A percentile compares a stretch with the other conserved stretches of the same genome.
phyloP scores from a whole-genome alignment of 2,329 filamentous ascomycete species.

The Mariannaea sp. region DNA sequence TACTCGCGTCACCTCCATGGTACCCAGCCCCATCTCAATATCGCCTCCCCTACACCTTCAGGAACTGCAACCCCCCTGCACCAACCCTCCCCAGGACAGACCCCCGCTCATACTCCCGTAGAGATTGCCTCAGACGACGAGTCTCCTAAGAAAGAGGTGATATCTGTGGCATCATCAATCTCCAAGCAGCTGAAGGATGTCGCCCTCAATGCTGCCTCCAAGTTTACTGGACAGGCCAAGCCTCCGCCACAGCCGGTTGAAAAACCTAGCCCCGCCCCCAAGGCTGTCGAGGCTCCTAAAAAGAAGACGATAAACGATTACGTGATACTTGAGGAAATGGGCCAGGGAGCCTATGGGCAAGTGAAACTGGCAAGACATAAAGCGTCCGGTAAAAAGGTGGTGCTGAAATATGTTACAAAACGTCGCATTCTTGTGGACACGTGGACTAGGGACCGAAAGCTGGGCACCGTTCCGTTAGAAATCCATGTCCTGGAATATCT shows the following conservation, averaged over 20 bases:
- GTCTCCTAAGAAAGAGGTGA: slow-evolving; percentile 48
- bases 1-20: slow-evolving; percentile 93
- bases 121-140: slow-evolving; percentile 60
- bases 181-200: slow-evolving; percentile 63
- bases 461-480: slow-evolving; percentile 94
- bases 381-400: slow-evolving; percentile 78
- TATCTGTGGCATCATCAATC: slow-evolving; percentile 53
- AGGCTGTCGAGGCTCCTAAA: slow-evolving; percentile 46
- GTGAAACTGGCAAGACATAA: slow-evolving; percentile 93
- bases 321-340: slow-evolving; percentile 95
- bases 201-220: slow-evolving; percentile 59
- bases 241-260: slow-evolving; percentile 40
- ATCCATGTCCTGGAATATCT: slow-evolving; percentile 97
- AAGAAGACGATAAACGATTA: slow-evolving; percentile 93
- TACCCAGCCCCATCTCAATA: slow-evolving; percentile 62
- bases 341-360: slow-evolving; percentile 95
- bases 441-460: slow-evolving; percentile 90
- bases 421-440: slow-evolving; percentile 95
- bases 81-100: slow-evolving; percentile 79
- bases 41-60: slow-evolving; percentile 65
- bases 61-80: slow-evolving; percentile 73
- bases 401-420: slow-evolving; percentile 98
- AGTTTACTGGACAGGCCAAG: slow-evolving; percentile 51
- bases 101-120: slow-evolving; percentile 59
- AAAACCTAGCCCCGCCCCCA: slow-evolving; percentile 39